A percentile compares a stretch with the other conserved stretches of the same genome.
phyloP scores from a whole-genome alignment of 2,329 filamentous ascomycete genomes.

The Rhynchosporium graminicola region DNA sequence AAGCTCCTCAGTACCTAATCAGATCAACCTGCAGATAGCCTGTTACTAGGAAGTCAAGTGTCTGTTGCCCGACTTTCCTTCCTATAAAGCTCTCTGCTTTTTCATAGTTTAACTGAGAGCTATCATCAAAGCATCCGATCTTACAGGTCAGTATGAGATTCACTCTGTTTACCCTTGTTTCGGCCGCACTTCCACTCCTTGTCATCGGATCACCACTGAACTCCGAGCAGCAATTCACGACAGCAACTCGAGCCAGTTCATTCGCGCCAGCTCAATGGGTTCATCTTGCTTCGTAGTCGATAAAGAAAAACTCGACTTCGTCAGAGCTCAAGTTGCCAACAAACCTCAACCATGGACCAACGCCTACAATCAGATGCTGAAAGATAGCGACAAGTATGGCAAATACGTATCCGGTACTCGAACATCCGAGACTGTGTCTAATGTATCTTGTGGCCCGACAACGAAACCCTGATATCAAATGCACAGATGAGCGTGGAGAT shows the following conservation, averaged over 20 bases:
- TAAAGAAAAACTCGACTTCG: constrained; percentile 18
- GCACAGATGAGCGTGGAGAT: constrained; percentile 37
- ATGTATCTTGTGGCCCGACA: constrained; percentile 37
- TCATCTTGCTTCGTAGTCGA: constrained; percentile 19
- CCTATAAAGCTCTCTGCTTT: background rate
- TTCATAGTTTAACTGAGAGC: background rate
- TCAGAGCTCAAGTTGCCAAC: constrained; percentile 14
- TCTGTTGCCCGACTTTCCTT: background rate
- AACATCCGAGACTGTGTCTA: constrained; percentile 22
- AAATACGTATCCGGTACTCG: constrained; percentile 23
- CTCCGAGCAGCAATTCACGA: constrained; percentile 1
- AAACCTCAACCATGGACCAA: constrained; percentile 24
- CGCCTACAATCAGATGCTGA: constrained; percentile 28
- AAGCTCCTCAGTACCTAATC: background rate
- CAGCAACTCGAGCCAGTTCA: constrained; percentile 6
- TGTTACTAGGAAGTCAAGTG: background rate
- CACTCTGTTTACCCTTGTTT: background rate
- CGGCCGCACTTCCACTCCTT: background rate
- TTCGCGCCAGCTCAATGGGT: constrained; percentile 17
- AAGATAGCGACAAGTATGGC: constrained; percentile 24
- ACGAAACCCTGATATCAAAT: constrained; percentile 37
- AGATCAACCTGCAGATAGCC: background rate
- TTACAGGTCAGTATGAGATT: background rate
- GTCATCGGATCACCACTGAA: background rate
- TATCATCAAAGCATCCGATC: background rate